phyloP scores from a whole-genome alignment of 2,329 filamentous ascomycete species.

The Colletotrichum filicis region DNA sequence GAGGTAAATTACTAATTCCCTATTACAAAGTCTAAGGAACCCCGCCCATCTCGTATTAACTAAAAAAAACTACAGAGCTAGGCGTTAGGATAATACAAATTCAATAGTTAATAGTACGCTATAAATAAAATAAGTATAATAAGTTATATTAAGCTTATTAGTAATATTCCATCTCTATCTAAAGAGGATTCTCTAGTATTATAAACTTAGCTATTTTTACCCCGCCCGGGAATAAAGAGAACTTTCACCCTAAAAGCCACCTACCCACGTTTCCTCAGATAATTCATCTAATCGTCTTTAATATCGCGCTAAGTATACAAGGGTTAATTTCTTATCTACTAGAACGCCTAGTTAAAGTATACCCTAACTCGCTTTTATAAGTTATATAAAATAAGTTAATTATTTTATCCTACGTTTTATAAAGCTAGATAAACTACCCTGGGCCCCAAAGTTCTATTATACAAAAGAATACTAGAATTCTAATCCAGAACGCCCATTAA shows the following conservation, averaged over 20 bases:
- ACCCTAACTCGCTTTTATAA: background rate
- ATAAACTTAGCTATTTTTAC: background rate
- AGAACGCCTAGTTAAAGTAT: background rate
- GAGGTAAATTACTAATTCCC: no score
- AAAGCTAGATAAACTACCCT: background rate
- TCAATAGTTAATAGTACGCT: no score
- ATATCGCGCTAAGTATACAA: background rate
- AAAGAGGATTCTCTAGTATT: background rate
- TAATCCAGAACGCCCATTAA: constrained; percentile 10
- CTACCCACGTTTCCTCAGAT: background rate
- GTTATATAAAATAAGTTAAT: background rate
- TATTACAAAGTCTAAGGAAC: no score
- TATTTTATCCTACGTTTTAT: background rate
- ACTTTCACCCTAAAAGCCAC: background rate
- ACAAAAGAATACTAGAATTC: constrained; percentile 19
- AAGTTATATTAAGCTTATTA: no score
- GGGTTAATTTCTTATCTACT: background rate
- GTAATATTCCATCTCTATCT: background rate
- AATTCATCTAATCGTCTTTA: background rate
- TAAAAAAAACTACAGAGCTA: no score
- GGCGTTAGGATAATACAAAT: no score
- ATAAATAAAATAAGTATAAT: no score
- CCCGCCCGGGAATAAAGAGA: background rate
- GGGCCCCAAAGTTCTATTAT: constrained; percentile 6
- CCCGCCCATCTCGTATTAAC: no score